Conservation (phyloP, 1,284 basidiomycete species). For the Exobasidium rhododendri region DNA sequence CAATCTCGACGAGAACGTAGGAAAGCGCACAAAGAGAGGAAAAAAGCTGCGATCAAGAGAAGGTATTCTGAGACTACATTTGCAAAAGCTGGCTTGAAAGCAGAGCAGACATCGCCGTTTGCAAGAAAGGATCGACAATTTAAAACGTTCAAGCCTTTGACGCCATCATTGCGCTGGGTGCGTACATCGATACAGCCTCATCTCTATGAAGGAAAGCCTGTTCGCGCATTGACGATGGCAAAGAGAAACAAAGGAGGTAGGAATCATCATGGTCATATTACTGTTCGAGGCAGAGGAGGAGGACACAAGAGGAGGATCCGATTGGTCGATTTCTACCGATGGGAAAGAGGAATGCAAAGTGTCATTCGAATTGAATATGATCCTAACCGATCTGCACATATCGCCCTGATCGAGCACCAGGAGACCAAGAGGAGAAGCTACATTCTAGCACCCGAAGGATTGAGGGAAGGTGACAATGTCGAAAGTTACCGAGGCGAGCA, state of each 20-base stretch:
- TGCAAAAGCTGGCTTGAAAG: conserved; percentile 40
- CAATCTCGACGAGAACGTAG: conserved; percentile 35
- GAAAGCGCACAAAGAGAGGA: conserved; percentile 31
- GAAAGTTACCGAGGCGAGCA: conserved; percentile 68
- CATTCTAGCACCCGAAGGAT: conserved; percentile 84
- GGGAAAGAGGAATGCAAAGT: conserved; percentile 74
- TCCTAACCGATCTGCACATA: conserved; percentile 87
- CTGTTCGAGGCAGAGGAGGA: conserved; percentile 83
- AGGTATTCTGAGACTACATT: conserved; percentile 36
- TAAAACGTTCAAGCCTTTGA: conserved; percentile 86
- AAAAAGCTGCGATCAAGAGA: conserved; percentile 24
- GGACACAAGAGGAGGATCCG: conserved; percentile 85
- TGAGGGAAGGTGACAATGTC: conserved; percentile 82
- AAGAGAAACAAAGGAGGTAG: conserved; percentile 82
- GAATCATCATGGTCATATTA: conserved; percentile 75
- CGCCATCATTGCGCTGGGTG: conserved; percentile 80
- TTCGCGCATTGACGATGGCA: conserved; percentile 75
- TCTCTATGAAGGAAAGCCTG: conserved; percentile 75
- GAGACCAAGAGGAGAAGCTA: conserved; percentile 67
- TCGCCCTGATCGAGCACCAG: conserved; percentile 73
- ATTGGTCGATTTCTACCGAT: conserved; percentile 74
- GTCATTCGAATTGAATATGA: conserved; percentile 96
- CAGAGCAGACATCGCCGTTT: conserved; percentile 37
- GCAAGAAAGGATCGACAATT: conserved; percentile 58
- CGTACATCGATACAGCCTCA: conserved; percentile 76